phyloP scores from a whole-genome alignment of 108 stramenopile species.

The Nannochloropsis oceanica region DNA sequence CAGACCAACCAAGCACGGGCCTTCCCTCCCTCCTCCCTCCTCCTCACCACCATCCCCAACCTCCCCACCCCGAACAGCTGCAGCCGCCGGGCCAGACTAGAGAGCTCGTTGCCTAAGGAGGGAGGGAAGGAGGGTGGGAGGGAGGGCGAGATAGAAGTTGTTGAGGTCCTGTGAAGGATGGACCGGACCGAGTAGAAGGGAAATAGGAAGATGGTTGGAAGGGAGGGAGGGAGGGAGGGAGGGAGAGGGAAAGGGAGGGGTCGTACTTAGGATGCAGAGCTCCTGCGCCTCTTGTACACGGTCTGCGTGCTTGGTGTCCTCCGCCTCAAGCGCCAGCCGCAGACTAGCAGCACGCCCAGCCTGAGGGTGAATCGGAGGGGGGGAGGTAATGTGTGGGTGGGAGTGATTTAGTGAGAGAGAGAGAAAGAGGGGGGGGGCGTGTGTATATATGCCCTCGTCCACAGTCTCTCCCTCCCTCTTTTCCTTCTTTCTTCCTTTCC shows the following conservation, averaged over 20 bases:
- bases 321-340: not conserved
- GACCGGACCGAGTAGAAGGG: too few species aligned
- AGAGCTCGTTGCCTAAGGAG: not conserved
- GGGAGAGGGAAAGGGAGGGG: not conserved
- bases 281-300: not conserved
- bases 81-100: not conserved
- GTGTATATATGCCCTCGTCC: not conserved
- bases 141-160: not conserved
- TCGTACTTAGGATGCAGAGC: not conserved
- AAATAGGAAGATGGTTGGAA: too few species aligned
- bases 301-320: not conserved
- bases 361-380: not conserved
- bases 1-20: not conserved
- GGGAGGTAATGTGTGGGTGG: too few species aligned
- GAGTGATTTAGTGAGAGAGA: too few species aligned
- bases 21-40: not conserved
- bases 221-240: not conserved
- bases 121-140: not conserved
- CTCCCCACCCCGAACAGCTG: not conserved
- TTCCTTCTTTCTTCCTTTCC: too few species aligned
- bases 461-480: not conserved
- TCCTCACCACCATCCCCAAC: not conserved
- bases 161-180: too few species aligned
- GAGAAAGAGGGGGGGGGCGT: too few species aligned
- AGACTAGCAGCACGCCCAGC: not conserved